phyloP scores from a whole-genome alignment of 2,329 filamentous ascomycete genomes.

The Claviceps monticola region DNA sequence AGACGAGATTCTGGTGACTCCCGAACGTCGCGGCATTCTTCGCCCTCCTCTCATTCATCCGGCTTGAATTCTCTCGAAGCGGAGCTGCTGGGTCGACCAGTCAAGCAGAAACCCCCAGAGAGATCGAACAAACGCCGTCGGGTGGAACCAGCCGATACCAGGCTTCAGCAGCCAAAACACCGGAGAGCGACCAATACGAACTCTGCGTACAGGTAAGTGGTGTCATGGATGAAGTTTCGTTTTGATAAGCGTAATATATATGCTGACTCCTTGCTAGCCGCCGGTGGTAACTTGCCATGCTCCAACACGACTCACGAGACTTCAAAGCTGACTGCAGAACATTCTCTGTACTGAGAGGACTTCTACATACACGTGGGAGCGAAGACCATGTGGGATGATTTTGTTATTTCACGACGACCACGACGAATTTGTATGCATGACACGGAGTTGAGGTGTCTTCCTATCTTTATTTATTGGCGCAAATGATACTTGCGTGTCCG shows the following conservation, averaged over 20 bases:
- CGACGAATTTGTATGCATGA: conserved; percentile 3
- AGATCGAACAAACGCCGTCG: conserved; percentile 11
- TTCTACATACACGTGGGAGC: neutral
- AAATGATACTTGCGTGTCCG: no score
- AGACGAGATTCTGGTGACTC: conserved; percentile 12
- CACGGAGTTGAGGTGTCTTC: neutral
- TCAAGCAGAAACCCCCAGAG: conserved; percentile 17
- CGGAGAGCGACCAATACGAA: conserved; percentile 20
- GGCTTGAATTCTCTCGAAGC: conserved; percentile 25
- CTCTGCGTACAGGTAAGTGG: conserved; percentile 23
- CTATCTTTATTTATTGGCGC: no score
- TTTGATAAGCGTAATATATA: neutral
- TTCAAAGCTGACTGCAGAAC: neutral
- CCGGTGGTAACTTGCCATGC: conserved; percentile 17
- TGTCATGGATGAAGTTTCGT: no score
- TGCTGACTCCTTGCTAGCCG: conserved; percentile 14
- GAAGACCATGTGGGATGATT: neutral
- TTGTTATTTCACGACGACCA: conserved; percentile 1
- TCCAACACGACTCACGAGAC: neutral
- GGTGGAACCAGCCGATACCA: conserved; percentile 7
- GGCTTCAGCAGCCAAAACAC: conserved; percentile 15
- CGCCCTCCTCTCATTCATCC: conserved; percentile 19
- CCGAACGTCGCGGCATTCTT: conserved; percentile 16
- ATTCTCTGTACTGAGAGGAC: neutral
- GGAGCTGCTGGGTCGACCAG: conserved; percentile 21